Percentiles rank a stretch among this genome's conserved stretches.
These are phyloP conservation scores for Candida parachauliodes DNA, from an alignment of 805 yeast species.

Conservation along the genomic window DNA sequence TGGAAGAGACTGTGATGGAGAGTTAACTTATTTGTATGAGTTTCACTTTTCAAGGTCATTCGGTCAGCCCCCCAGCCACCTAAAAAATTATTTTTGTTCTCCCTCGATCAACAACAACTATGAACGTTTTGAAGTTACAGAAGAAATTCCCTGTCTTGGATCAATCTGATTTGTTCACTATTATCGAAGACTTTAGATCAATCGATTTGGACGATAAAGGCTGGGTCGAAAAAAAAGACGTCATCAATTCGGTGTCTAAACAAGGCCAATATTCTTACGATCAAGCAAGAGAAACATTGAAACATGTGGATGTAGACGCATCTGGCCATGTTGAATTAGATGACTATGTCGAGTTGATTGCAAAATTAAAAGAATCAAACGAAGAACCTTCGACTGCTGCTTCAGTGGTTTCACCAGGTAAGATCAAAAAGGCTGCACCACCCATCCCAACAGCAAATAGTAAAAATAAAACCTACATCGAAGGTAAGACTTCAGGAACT, in stretches of 20 bases:
- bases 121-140: conserved; percentile 46
- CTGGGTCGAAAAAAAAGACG: conserved; percentile 88
- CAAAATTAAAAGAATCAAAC: conserved; percentile 62
- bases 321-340: conserved; percentile 96
- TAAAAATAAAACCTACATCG: conserved; percentile 63
- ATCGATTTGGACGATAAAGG: conserved; percentile 92
- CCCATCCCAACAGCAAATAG: conserved; percentile 49
- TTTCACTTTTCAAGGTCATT: too few species aligned
- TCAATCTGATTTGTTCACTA: conserved; percentile 80
- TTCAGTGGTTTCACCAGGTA: conserved; percentile 15
- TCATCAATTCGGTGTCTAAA: conserved; percentile 76
- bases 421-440: conserved; percentile 22
- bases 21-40: background rate
- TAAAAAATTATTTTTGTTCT: background rate
- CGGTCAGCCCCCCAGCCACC: conserved; percentile 6
- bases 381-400: conserved; percentile 12
- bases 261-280: conserved; percentile 84
- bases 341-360: conserved; percentile 81
- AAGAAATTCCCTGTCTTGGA: conserved; percentile 81
- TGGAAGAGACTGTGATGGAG: background rate
- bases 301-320: conserved; percentile 89
- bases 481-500: conserved; percentile 86
- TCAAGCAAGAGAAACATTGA: conserved; percentile 89
- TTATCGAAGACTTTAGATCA: conserved; percentile 80
- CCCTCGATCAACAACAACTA: conserved; percentile 10